Percentiles rank a stretch among this genome's conserved stretches.
Conservation (phyloP, 2,329 filamentous ascomycete genomes). For the Ophiostoma sp. region DNA sequence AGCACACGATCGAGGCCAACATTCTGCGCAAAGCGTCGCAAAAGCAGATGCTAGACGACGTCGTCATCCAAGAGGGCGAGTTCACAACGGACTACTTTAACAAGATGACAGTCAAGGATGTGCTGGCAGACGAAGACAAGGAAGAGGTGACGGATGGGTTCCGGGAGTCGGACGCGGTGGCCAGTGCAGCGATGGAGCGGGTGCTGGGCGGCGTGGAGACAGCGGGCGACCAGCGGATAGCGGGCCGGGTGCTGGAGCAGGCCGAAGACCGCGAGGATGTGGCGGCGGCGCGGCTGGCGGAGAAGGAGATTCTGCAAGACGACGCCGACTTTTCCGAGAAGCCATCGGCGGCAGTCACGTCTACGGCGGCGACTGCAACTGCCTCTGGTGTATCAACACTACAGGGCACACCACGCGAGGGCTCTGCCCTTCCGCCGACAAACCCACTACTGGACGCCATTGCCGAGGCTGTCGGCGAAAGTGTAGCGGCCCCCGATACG, state of each 20-base stretch:
- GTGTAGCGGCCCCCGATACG: conserved; percentile 39
- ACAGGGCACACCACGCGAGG: conserved; percentile 46
- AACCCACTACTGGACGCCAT: conserved; percentile 25
- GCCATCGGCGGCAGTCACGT: conserved; percentile 38
- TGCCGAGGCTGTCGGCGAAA: conserved; percentile 32
- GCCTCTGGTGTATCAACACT: conserved; percentile 47
- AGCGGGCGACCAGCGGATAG: conserved; percentile 51
- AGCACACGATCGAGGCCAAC: conserved; percentile 96
- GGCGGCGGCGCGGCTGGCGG: conserved; percentile 75
- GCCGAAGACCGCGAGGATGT: conserved; percentile 93
- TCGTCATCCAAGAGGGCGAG: conserved; percentile 95
- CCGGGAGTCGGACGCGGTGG: conserved; percentile 53
- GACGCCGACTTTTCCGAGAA: conserved; percentile 78
- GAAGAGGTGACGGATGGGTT: conserved; percentile 41
- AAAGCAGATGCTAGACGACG: conserved; percentile 95
- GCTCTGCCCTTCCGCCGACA: conserved; percentile 30
- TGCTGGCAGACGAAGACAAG: conserved; percentile 42
- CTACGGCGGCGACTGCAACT: conserved; percentile 43
- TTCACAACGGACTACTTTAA: conserved; percentile 97
- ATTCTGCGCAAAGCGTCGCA: conserved; percentile 95
- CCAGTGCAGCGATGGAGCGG: conserved; percentile 77
- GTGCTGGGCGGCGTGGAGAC: conserved; percentile 65
- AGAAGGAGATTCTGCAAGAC: conserved; percentile 82
- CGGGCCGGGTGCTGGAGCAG: conserved; percentile 72
- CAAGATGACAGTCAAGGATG: conserved; percentile 64